Percentiles rank a stretch among this genome's conserved stretches.
These are phyloP conservation scores for Candida qinlingensis DNA, from an alignment of 805 yeast genomes.

Conservation along the genomic window DNA sequence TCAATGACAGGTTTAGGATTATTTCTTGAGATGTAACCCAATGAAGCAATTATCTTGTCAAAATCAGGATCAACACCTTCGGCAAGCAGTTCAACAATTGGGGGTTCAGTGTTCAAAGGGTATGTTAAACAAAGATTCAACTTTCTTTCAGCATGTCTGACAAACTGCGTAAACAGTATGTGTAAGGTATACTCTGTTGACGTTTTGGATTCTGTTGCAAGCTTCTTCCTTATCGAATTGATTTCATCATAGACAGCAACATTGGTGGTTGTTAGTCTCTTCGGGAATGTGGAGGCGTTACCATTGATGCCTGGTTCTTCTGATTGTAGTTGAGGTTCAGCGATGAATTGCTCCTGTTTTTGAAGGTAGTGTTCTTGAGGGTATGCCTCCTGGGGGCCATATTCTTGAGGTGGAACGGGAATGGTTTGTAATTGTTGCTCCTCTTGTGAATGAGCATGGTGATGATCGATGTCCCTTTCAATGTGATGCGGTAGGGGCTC, in stretches of 20 bases:
- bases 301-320: neutral
- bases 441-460: neutral
- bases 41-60: conserved; percentile 77
- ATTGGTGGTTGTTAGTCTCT: conserved; percentile 18
- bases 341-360: neutral
- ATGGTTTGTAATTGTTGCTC: neutral
- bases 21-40: conserved; percentile 85
- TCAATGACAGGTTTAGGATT: conserved; percentile 96
- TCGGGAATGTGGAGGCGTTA: neutral
- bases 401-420: neutral
- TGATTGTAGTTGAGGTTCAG: too few relatives aligned
- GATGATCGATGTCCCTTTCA: neutral
- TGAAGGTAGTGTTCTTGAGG: neutral
- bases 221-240: conserved; percentile 28
- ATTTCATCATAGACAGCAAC: conserved; percentile 20
- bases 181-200: conserved; percentile 91
- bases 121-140: conserved; percentile 64
- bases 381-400: neutral
- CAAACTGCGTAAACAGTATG: conserved; percentile 91
- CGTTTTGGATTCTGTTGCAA: conserved; percentile 54
- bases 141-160: conserved; percentile 87
- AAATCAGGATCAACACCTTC: conserved; percentile 84
- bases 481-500: conserved; percentile 1
- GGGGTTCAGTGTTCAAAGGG: conserved; percentile 69
- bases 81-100: conserved; percentile 68